Conservation (phyloP, 495 filamentous ascomycete species). For the Xeromyces bisporus region DNA sequence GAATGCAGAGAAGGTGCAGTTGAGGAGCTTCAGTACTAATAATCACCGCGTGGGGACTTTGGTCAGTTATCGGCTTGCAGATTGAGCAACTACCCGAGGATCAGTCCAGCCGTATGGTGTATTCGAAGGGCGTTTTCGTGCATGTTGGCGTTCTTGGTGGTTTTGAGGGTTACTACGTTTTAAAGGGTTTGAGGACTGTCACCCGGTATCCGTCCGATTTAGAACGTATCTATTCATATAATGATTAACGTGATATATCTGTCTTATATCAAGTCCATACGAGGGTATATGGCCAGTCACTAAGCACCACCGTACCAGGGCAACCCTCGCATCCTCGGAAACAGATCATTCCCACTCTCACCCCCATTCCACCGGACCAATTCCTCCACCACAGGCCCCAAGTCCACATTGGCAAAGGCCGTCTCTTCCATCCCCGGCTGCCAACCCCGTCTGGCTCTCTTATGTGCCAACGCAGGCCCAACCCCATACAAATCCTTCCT, state of each 20-base stretch:
- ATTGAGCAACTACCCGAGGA: too few relatives aligned
- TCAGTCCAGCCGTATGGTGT: too few relatives aligned
- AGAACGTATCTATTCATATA: not conserved
- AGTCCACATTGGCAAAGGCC: slow-evolving; percentile 11
- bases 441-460: slow-evolving; percentile 28
- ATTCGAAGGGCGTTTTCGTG: too few relatives aligned
- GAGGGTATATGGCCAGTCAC: too few relatives aligned
- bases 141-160: not conserved
- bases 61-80: slow-evolving; percentile 64
- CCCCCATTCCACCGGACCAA: slow-evolving; percentile 27
- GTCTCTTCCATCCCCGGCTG: slow-evolving; percentile 9
- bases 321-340: slow-evolving; percentile 15
- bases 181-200: too few relatives aligned
- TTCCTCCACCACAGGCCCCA: slow-evolving; percentile 16
- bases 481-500: slow-evolving; percentile 28
- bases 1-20: slow-evolving; percentile 86
- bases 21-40: slow-evolving; percentile 88
- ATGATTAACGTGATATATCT: slow-evolving; percentile 1
- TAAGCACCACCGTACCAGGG: slow-evolving; percentile 20
- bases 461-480: slow-evolving; percentile 16
- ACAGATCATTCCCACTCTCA: slow-evolving; percentile 18
- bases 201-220: not conserved
- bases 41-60: slow-evolving; percentile 86
- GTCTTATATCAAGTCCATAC: not conserved
- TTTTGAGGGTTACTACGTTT: not conserved